Conservation (phyloP, 257 asterid species). For the Perilla frutescens region DNA sequence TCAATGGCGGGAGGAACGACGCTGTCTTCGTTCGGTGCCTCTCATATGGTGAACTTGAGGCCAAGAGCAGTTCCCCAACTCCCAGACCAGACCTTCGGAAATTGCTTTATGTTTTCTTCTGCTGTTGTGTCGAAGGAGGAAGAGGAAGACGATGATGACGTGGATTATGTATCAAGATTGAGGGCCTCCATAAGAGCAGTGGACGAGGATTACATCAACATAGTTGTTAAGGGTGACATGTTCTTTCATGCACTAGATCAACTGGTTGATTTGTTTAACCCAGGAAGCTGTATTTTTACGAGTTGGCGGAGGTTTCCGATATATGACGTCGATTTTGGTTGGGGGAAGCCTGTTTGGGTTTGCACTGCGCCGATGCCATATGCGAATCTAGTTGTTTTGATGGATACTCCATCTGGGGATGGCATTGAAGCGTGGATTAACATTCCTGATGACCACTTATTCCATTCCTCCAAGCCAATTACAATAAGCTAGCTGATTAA, state of each 20-base stretch:
- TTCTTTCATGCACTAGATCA: not conserved
- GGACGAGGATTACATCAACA: not conserved
- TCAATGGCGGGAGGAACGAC: too few relatives aligned
- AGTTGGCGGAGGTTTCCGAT: conserved; percentile 57
- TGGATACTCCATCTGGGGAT: conserved; percentile 37
- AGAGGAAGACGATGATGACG: not conserved
- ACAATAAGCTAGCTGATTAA: too few relatives aligned
- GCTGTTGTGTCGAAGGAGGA: not conserved
- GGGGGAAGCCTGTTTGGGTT: conserved; percentile 56
- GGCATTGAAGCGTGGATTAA: conserved; percentile 49
- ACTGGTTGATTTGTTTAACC: not conserved
- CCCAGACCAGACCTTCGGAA: not conserved
- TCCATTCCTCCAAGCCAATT: too few relatives aligned
- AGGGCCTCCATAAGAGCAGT: not conserved
- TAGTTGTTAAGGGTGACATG: not conserved
- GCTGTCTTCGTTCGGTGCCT: not conserved
- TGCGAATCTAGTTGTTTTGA: conserved; percentile 35
- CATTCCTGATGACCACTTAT: not conserved
- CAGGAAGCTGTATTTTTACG: conserved; percentile 30
- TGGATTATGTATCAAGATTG: not conserved
- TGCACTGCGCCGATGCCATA: conserved; percentile 35
- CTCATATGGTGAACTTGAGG: conserved; percentile 1
- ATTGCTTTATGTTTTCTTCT: not conserved
- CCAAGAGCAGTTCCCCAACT: not conserved
- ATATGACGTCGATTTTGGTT: conserved; percentile 51